Base-by-base conservation (phyloP, 2,329 filamentous ascomycete species). In the Monosporascus sp. region DNA sequence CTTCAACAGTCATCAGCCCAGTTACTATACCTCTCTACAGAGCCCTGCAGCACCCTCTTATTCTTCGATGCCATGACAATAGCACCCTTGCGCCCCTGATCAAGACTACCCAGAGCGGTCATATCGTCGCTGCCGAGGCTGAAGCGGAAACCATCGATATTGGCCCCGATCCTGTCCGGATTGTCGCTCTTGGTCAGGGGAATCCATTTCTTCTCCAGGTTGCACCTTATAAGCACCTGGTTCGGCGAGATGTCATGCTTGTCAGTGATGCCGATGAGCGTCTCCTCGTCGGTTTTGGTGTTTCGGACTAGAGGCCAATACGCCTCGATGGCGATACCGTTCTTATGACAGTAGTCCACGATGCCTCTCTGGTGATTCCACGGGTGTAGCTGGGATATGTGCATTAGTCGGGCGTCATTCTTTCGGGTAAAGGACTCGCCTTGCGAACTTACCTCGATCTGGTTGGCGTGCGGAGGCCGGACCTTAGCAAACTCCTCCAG, bases 211-310 rank as follows among this genome's bases (percentile, higher is more conserved):
- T 88, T 89, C 64, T 91, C 85, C 63, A 91, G 68, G 55, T 80
- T 80, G 65, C 86, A 91, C 55, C 87, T 77, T 19, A 91, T 74
- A 58, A 91, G 70, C 5, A 90, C 72, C 69, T 91, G 87, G 27
- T 81, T 80, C 1, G 83, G 77, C 8, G 78, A 77, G 65, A 81
- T 86, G 40, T 69, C 70, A 65, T 87, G 79, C 64, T 82, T 85
- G 60, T 78, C 67, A 2, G 82, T 81, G 31, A 89, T 71, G 1
- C 66, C 67, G 6, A 76, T 71, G 5, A 91, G 69, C 0, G 77
- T 81, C 52, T 77, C 70, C 61, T 90, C 83, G 24, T 82, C 72
- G 8, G 78, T n/a, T 65, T 86, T 87, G 62, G 81, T 73, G 60
- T 84, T 86, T 46, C 82, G 75, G n/a, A 85, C 76, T 6, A 81